phyloP scores from a whole-genome alignment of 1,284 basidiomycete genomes.

The Boletus smithii region DNA sequence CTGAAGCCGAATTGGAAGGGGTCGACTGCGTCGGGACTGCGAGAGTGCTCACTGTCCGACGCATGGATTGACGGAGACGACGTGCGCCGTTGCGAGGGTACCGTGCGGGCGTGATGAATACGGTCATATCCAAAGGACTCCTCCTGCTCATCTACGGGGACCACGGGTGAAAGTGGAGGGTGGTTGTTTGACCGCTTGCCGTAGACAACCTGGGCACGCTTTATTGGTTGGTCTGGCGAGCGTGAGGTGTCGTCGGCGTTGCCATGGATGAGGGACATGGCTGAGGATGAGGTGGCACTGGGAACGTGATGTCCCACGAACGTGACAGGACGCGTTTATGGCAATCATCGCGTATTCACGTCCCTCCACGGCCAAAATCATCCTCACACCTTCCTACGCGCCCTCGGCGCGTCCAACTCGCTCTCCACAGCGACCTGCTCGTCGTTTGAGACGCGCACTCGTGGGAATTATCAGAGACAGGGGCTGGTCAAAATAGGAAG shows the following conservation, averaged over 20 bases:
- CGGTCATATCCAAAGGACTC: neutral
- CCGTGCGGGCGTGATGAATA: neutral
- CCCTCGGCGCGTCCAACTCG: constrained; percentile 10
- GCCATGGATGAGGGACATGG: constrained; percentile 16
- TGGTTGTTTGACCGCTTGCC: constrained; percentile 19
- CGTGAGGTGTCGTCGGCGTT: neutral
- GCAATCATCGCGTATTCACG: constrained; percentile 24
- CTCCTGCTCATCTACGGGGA: neutral
- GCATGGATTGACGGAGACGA: constrained; percentile 10
- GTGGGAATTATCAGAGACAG: constrained; percentile 16
- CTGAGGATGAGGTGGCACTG: constrained; percentile 4
- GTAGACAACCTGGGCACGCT: constrained; percentile 30
- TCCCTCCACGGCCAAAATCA: constrained; percentile 2
- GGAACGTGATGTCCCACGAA: constrained; percentile 32
- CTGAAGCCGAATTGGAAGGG: constrained; percentile 29
- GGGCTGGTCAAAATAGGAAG: constrained; percentile 16
- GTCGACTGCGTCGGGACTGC: neutral
- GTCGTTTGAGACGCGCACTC: neutral
- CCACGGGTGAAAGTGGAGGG: neutral
- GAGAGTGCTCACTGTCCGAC: constrained; percentile 12
- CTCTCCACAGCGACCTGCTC: neutral
- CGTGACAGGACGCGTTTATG: constrained; percentile 35
- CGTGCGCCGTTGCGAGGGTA: neutral
- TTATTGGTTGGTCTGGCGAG: constrained; percentile 14
- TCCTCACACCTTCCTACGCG: neutral